Percentiles rank a stretch among this genome's conserved stretches.
Evolutionary conservation across 1,139 yeast genomes (phyloP).

Genomic region (Suhomyces choctaworum): DNA sequence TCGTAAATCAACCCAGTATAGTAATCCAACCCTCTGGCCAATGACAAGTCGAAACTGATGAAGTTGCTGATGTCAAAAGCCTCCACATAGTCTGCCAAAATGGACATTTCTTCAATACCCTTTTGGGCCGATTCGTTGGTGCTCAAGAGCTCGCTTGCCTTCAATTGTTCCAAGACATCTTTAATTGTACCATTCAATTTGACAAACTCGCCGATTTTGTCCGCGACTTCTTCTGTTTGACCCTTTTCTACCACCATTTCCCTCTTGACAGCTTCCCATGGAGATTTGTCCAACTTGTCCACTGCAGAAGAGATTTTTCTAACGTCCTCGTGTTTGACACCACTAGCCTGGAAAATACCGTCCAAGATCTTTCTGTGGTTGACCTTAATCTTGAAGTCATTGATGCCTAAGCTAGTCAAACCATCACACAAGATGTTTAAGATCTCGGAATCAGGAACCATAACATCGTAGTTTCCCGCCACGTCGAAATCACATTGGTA

Average conservation of each 20-base stretch:
- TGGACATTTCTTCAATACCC: constrained; percentile 80
- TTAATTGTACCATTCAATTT: constrained; percentile 74
- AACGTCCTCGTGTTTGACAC: constrained; percentile 91
- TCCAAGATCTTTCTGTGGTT: constrained; percentile 95
- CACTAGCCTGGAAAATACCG: constrained; percentile 93
- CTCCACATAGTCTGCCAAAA: constrained; percentile 72
- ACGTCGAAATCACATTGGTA: constrained; percentile 97
- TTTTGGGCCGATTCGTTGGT: constrained; percentile 69
- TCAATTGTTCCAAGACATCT: constrained; percentile 62
- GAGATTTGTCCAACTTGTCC: constrained; percentile 90
- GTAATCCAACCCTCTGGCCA: constrained; percentile 96
- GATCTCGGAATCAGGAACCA: constrained; percentile 96
- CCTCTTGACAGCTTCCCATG: constrained; percentile 91
- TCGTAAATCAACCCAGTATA: constrained; percentile 96
- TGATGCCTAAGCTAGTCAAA: constrained; percentile 75
- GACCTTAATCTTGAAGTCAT: constrained; percentile 84
- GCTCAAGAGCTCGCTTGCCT: constrained; percentile 56
- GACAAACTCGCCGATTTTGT: constrained; percentile 87
- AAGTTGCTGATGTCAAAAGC: constrained; percentile 69
- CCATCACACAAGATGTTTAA: constrained; percentile 83
- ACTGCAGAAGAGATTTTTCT: constrained; percentile 93
- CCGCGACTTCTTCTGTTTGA: constrained; percentile 89
- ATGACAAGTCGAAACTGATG: constrained; percentile 84
- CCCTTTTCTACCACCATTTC: constrained; percentile 91
- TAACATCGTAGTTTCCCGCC: constrained; percentile 86